A percentile compares a stretch with the other conserved stretches of the same genome.
Evolutionary conservation across 441 rosid genomes (phyloP).

Genomic region (Viola pubescens): DNA sequence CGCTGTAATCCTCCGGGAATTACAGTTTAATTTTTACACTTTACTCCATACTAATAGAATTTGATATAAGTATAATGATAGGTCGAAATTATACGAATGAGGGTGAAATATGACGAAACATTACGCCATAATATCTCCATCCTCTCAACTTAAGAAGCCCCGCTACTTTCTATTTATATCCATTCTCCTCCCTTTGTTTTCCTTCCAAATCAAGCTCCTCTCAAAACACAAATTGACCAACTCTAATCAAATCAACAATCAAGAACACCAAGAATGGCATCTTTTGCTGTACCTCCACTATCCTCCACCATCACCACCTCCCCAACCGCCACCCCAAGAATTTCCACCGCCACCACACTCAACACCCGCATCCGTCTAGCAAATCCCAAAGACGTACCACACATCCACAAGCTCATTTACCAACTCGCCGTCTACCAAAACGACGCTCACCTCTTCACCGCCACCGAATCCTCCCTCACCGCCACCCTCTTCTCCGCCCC

Average conservation of each 20-base stretch:
- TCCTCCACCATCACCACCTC: not conserved
- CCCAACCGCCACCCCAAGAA: not conserved
- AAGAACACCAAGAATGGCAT: not conserved
- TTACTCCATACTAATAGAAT: no score
- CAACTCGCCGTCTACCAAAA: slow-evolving; percentile 4
- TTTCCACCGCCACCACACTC: not conserved
- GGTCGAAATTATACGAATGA: no score
- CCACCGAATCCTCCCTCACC: slow-evolving; percentile 4
- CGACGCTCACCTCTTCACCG: slow-evolving; percentile 5
- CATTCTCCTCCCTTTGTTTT: no score
- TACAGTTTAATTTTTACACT: no score
- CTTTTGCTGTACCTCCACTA: not conserved
- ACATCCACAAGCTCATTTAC: slow-evolving; percentile 5
- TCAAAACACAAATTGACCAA: no score
- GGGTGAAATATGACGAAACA: no score
- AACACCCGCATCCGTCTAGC: slow-evolving; percentile 6
- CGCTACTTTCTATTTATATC: no score
- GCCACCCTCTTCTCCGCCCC: slow-evolving; percentile 1
- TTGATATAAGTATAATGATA: no score
- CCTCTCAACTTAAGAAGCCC: no score
- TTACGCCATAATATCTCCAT: no score
- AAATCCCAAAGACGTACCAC: slow-evolving; percentile 1
- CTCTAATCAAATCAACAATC: not conserved
- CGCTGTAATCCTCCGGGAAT: no score
- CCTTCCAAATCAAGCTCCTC: no score